These are phyloP conservation scores for Brachypodium distachyon DNA, from an alignment of 202 grass and related monocot species.

Conservation along the genomic window DNA sequence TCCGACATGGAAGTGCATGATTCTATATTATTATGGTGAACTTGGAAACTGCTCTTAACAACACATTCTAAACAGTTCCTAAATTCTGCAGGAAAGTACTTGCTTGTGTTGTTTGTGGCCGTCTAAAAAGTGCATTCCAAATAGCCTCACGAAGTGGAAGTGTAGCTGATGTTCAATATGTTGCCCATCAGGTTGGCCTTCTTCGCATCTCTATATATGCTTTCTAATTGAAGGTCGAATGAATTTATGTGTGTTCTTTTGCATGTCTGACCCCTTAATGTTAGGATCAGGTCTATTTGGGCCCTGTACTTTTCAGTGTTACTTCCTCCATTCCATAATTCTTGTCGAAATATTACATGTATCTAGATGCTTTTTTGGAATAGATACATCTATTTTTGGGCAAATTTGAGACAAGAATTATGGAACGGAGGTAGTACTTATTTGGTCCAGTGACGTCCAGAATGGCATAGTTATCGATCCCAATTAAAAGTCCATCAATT, in stretches of 20 bases:
- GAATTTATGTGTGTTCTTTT: not conserved
- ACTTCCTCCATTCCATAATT: too few species aligned
- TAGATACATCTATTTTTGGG: too few species aligned
- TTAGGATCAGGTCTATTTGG: not conserved
- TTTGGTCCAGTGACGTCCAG: not conserved
- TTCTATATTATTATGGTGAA: not conserved
- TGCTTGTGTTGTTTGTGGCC: conserved; percentile 74
- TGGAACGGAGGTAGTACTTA: too few species aligned
- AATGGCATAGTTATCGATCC: too few species aligned
- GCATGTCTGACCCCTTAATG: conserved; percentile 4
- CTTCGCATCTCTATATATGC: conserved; percentile 7
- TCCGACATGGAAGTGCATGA: not conserved
- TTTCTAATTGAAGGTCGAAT: not conserved
- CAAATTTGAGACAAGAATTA: too few species aligned
- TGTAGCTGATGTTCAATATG: conserved; percentile 96
- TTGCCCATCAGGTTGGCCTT: conserved; percentile 80
- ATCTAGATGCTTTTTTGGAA: too few species aligned
- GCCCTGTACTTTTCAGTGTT: not conserved
- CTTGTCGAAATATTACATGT: too few species aligned
- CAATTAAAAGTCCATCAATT: too few species aligned
- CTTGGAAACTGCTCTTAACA: not conserved
- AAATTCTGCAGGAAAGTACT: conserved; percentile 81
- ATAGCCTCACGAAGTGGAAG: conserved; percentile 94
- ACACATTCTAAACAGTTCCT: conserved; percentile 6
- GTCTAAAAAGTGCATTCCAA: conserved; percentile 94